Conservation (phyloP, 805 yeast genomes). For the Barnettozyma populi region DNA sequence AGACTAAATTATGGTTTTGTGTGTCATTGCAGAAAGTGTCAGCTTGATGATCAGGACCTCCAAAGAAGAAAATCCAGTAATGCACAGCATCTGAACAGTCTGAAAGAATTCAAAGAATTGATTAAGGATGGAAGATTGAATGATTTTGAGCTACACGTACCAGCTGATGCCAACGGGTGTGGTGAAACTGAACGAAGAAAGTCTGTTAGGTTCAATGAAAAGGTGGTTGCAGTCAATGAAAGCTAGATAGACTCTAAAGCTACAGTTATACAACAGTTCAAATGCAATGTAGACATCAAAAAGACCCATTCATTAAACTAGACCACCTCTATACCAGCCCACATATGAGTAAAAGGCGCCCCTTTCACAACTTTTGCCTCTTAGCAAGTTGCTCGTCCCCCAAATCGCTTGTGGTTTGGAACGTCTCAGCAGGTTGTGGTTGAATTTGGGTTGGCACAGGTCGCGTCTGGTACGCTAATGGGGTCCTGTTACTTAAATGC, state of each 20-base stretch:
- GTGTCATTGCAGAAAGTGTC: slow-evolving; percentile 65
- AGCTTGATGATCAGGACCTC: slow-evolving; percentile 41
- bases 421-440: background rate
- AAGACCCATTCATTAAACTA: background rate
- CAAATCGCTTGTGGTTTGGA: background rate
- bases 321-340: background rate
- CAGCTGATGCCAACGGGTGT: slow-evolving; percentile 23
- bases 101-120: slow-evolving; percentile 40
- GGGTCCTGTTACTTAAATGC: slow-evolving; percentile 50
- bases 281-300: background rate
- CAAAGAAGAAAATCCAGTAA: slow-evolving; percentile 42
- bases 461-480: slow-evolving; percentile 23
- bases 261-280: background rate
- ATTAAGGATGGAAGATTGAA: slow-evolving; percentile 35
- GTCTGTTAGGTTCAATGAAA: slow-evolving; percentile 61
- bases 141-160: slow-evolving; percentile 45
- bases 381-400: slow-evolving; percentile 20
- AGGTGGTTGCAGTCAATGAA: slow-evolving; percentile 47
- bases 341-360: no score
- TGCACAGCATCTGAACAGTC: slow-evolving; percentile 14
- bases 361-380: slow-evolving; percentile 23
- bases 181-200: slow-evolving; percentile 45
- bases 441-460: background rate
- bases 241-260: slow-evolving; percentile 11
- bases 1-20: slow-evolving; percentile 76